phyloP scores from a whole-genome alignment of 352 stramenopile genomes.

The Globisporangium emineosum region DNA sequence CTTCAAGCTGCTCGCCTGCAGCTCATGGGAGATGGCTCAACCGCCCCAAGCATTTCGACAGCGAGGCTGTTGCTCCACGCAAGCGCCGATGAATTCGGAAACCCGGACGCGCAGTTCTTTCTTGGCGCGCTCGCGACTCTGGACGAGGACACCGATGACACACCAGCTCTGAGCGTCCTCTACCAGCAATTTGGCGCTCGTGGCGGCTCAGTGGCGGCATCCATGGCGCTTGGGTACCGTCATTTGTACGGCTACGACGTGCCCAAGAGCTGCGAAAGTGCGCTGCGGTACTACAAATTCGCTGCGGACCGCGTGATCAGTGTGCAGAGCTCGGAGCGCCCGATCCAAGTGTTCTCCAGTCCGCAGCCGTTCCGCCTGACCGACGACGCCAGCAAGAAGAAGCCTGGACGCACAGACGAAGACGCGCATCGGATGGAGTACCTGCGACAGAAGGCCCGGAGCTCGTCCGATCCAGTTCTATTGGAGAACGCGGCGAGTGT shows the following conservation, averaged over 20 bases:
- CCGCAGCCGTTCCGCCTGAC: slow-evolving; percentile 30
- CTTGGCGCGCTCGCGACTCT: slow-evolving; percentile 30
- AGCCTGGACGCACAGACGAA: slow-evolving; percentile 23
- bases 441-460: slow-evolving; percentile 31
- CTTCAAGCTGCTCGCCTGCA: slow-evolving; percentile 38
- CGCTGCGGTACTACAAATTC: slow-evolving; percentile 74
- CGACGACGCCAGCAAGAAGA: slow-evolving; percentile 28
- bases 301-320: slow-evolving; percentile 53
- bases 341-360: slow-evolving; percentile 38
- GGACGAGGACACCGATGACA: slow-evolving; percentile 6
- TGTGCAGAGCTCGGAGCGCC: slow-evolving; percentile 19
- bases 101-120: slow-evolving; percentile 42
- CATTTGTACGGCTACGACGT: slow-evolving; percentile 52
- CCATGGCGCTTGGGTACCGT: slow-evolving; percentile 73
- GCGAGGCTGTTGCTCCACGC: slow-evolving; percentile 32
- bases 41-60: slow-evolving; percentile 19
- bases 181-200: slow-evolving; percentile 62
- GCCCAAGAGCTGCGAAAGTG: slow-evolving; percentile 43
- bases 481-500: slow-evolving; percentile 52
- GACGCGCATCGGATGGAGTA: slow-evolving; percentile 51
- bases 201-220: slow-evolving; percentile 32
- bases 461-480: slow-evolving; percentile 24
- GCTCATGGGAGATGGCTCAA: slow-evolving; percentile 21
- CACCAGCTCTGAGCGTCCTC: slow-evolving; percentile 23
- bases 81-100: slow-evolving; percentile 31